phyloP scores from a whole-genome alignment of 2,329 filamentous ascomycete genomes.

The Xylaria sp. region DNA sequence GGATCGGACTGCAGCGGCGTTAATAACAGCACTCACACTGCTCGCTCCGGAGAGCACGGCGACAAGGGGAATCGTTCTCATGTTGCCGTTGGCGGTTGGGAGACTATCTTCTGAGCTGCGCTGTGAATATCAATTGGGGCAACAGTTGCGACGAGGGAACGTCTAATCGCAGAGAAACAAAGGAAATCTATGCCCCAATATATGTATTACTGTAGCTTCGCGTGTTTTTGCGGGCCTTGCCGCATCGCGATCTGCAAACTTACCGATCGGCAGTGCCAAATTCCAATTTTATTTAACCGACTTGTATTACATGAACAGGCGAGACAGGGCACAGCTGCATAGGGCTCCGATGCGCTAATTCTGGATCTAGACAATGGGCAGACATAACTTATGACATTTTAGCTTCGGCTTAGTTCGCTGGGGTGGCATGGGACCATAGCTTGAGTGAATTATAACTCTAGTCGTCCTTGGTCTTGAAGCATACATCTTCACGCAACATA shows the following conservation, averaged over 20 bases:
- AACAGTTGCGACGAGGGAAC: not conserved
- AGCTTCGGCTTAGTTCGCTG: not conserved
- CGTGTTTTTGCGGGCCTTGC: not conserved
- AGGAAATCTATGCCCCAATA: not conserved
- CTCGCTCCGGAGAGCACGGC: constrained; percentile 22
- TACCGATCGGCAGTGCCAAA: constrained; percentile 1
- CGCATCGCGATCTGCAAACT: not conserved
- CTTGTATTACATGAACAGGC: not conserved
- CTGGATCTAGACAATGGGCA: not conserved
- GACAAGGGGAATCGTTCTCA: constrained; percentile 20
- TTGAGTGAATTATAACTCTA: not conserved
- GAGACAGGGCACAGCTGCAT: not conserved
- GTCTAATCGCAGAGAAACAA: not conserved
- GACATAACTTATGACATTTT: not conserved
- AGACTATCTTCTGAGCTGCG: too few relatives aligned
- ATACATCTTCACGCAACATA: not conserved
- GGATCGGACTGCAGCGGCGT: constrained; percentile 29
- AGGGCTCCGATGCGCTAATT: too few relatives aligned
- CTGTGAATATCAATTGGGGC: not conserved
- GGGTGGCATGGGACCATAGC: not conserved
- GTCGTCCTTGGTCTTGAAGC: not conserved
- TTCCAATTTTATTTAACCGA: constrained; percentile 8
- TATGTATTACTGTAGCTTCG: constrained; percentile 1
- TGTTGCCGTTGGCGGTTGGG: constrained; percentile 5
- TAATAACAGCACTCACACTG: constrained; percentile 17